Conservation (phyloP, 305 asterid species). For the Withania somnifera region DNA sequence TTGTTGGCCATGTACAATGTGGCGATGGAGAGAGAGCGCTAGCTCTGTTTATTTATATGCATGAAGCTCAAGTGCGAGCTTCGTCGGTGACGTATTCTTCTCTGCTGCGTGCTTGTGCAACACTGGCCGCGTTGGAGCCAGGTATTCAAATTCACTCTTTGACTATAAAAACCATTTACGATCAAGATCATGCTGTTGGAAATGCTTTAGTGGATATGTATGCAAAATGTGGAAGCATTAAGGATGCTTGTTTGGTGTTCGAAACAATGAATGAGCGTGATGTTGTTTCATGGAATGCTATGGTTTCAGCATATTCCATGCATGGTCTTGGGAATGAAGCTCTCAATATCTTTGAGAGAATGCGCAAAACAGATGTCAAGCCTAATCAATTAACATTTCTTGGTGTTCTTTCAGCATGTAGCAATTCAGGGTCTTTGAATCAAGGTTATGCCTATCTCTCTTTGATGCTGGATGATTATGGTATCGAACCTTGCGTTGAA, state of each 20-base stretch:
- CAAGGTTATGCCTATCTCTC: conserved; percentile 48
- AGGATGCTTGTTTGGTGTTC: conserved; percentile 55
- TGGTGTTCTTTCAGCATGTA: conserved; percentile 82
- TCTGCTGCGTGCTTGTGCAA: conserved; percentile 71
- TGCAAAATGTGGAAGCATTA: conserved; percentile 67
- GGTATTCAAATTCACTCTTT: conserved; percentile 69
- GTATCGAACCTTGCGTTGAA: conserved; percentile 65
- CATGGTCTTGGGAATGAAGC: conserved; percentile 79
- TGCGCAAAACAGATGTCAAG: conserved; percentile 34
- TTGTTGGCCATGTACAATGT: conserved; percentile 63
- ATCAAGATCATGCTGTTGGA: conserved; percentile 52
- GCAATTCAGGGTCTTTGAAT: conserved; percentile 68
- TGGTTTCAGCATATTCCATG: conserved; percentile 78
- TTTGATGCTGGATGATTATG: conserved; percentile 48
- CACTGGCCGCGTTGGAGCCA: conserved; percentile 64
- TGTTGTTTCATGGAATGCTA: conserved; percentile 70
- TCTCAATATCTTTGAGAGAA: conserved; percentile 43
- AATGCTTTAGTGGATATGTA: conserved; percentile 83
- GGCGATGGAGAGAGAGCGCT: conserved; percentile 66
- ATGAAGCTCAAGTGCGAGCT: conserved; percentile 40
- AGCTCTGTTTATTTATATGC: conserved; percentile 44
- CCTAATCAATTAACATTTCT: conserved; percentile 68
- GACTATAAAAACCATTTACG: conserved; percentile 47
- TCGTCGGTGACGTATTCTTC: conserved; percentile 80
- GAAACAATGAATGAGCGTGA: conserved; percentile 40